Percentiles rank a stretch among this genome's conserved stretches.
Evolutionary conservation across 1,139 yeast species (phyloP).

Genomic region (Lodderomyces theae): DNA sequence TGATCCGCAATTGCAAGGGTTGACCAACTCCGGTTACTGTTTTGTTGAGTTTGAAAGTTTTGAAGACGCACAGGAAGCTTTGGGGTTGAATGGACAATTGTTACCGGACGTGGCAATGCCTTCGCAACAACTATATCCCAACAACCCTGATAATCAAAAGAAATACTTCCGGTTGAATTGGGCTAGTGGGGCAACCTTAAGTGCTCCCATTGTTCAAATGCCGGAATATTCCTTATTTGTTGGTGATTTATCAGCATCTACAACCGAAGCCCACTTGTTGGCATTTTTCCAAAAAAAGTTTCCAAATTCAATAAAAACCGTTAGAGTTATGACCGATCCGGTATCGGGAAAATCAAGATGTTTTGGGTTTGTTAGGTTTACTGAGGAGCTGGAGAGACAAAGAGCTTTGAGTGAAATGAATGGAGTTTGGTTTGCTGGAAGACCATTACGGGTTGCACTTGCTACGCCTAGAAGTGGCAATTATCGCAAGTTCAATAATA

Average conservation of each 20-base stretch:
- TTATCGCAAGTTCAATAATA: slow-evolving; percentile 9
- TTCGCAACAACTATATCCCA: slow-evolving; percentile 40
- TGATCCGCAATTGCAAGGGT: slow-evolving; percentile 26
- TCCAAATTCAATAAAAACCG: slow-evolving; percentile 61
- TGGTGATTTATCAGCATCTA: slow-evolving; percentile 74
- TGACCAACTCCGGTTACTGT: slow-evolving; percentile 69
- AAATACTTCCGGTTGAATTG: slow-evolving; percentile 67
- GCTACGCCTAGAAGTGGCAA: slow-evolving; percentile 53
- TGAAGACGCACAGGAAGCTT: slow-evolving; percentile 65
- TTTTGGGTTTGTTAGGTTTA: slow-evolving; percentile 72
- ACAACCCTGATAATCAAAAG: slow-evolving; percentile 53
- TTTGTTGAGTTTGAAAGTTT: slow-evolving; percentile 64
- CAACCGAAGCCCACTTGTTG: slow-evolving; percentile 66
- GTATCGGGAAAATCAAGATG: slow-evolving; percentile 70
- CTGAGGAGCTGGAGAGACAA: slow-evolving; percentile 60
- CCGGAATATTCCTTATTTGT: slow-evolving; percentile 68
- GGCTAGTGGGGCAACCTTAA: slow-evolving; percentile 65
- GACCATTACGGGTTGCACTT: slow-evolving; percentile 70
- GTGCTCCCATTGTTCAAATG: slow-evolving; percentile 49
- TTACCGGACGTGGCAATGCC: slow-evolving; percentile 58
- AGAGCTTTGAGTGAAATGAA: slow-evolving; percentile 69
- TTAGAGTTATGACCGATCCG: slow-evolving; percentile 75
- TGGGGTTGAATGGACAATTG: slow-evolving; percentile 60
- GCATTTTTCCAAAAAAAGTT: slow-evolving; percentile 65
- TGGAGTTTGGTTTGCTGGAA: slow-evolving; percentile 71